These are phyloP conservation scores for Rubus parviflorus DNA, from an alignment of 306 rosid species.

Conservation along the genomic window DNA sequence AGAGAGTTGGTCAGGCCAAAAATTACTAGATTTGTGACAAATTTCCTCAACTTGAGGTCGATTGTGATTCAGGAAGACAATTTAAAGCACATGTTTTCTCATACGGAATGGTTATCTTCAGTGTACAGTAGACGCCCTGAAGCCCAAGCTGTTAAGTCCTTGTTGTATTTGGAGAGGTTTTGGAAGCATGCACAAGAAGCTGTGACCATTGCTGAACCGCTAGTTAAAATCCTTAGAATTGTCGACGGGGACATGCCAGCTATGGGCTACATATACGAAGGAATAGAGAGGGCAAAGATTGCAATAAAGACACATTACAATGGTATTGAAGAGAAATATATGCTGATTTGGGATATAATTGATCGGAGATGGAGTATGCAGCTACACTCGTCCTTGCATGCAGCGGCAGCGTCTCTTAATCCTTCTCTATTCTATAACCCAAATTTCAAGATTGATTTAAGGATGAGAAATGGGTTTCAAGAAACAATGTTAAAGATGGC, in stretches of 20 bases:
- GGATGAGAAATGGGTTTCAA: conserved; percentile 66
- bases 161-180: conserved; percentile 55
- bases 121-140: conserved; percentile 44
- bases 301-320: conserved; percentile 51
- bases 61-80: conserved; percentile 57
- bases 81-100: conserved; percentile 63
- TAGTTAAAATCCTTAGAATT: conserved; percentile 56
- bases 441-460: conserved; percentile 47
- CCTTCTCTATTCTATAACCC: conserved; percentile 58
- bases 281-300: conserved; percentile 60
- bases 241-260: conserved; percentile 80
- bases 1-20: conserved; percentile 59
- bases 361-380: conserved; percentile 66
- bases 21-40: conserved; percentile 46
- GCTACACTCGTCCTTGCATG: conserved; percentile 57
- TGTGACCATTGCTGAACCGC: conserved; percentile 59
- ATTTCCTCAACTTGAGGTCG: conserved; percentile 68
- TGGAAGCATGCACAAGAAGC: conserved; percentile 71
- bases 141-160: conserved; percentile 46
- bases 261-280: conserved; percentile 63
- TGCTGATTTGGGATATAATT: conserved; percentile 53
- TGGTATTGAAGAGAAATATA: conserved; percentile 57
- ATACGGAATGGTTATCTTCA: conserved; percentile 66
- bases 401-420: conserved; percentile 74
- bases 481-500: conserved; percentile 60